Evolutionary conservation across 2,329 filamentous ascomycete species (phyloP).

Genomic region (Cladophialophora bantiana): DNA sequence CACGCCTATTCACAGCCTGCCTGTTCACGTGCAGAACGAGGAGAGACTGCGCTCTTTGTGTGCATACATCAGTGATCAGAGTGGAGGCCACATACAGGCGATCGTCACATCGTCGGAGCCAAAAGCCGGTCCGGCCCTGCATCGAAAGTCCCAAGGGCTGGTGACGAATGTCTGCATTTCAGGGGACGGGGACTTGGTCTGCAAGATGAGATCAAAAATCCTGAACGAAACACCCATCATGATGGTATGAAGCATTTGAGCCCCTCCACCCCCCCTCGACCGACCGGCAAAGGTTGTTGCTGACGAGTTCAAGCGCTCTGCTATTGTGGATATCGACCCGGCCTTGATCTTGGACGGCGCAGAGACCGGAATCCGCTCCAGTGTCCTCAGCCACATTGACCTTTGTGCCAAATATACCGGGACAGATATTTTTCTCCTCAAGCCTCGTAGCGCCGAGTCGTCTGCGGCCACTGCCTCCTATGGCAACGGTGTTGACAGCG

Average conservation of each 20-base stretch:
- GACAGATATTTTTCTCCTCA: conserved; percentile 94
- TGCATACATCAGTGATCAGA: conserved; percentile 75
- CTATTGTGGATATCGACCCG: conserved; percentile 91
- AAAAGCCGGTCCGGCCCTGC: conserved; percentile 64
- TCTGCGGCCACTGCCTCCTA: conserved; percentile 71
- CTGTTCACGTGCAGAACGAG: conserved; percentile 89
- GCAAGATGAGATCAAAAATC: conserved; percentile 87
- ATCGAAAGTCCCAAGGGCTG: conserved; percentile 61
- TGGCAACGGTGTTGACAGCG: conserved; percentile 78
- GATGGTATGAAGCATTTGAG: conserved; percentile 68
- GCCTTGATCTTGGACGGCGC: conserved; percentile 82
- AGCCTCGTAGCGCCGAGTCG: conserved; percentile 81
- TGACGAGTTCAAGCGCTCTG: conserved; percentile 72
- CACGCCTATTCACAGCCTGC: conserved; percentile 84
- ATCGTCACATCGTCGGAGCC: conserved; percentile 83
- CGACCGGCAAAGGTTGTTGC: conserved; percentile 26
- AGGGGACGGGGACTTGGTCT: conserved; percentile 83
- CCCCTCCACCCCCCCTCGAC: not conserved
- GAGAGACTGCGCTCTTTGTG: conserved; percentile 80
- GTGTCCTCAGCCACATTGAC: conserved; percentile 84
- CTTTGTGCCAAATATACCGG: conserved; percentile 86
- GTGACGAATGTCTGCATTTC: conserved; percentile 91
- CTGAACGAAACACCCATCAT: conserved; percentile 91
- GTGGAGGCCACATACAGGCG: conserved; percentile 77
- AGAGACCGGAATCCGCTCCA: conserved; percentile 71